Base-by-base conservation (phyloP, 768 basidiomycete species). In the Podaxis rugospora region DNA sequence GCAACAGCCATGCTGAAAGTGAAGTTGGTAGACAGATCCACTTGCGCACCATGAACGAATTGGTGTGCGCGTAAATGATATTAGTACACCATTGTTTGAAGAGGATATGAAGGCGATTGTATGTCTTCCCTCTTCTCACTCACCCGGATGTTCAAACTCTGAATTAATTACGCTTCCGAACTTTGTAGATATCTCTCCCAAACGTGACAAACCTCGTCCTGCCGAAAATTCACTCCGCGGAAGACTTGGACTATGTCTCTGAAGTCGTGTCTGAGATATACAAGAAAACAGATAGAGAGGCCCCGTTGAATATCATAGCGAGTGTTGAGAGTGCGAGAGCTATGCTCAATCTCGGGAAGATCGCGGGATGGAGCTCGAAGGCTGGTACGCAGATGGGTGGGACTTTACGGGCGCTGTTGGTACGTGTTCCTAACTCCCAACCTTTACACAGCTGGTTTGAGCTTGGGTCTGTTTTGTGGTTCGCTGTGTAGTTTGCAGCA, bases 251-350 rank as follows among this genome's bases (percentile, higher is more conserved):
- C 64, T 70, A 76, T 46, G 83, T 92, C 44, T 87, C 85, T 13
- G 75, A 73, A 52, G 74, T 73, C 50, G 74, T 87, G 32, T 74
- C 71, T 50, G 62, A 71, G n/a, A 65, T 71, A 21, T 73, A 67
- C 63, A 65, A 69, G 63, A 69, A 51, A 28, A 52, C 65, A 37
- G 65, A 70, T n/a, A 63, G 70, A 14, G 67, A 64, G 10, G 59
- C 61, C 3, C 76, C 80, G 1, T 70, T 90, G 49, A 75, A 80
- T 49, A 79, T 96, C 28, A 78, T 97, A 4, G 87, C 91, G 0
- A 93, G 91, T 68, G 85, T 96, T 44, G 94, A 97, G 72, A 95
- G 90, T 66, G 93, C 94, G 1, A 78, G 75, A 54, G 85, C 83
- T 2, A 76, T 93, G 57, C 80, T 85, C 71, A 84, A 86, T 67